Conservation (phyloP, 2,329 filamentous ascomycete species). For the Aspergillus terreus region DNA sequence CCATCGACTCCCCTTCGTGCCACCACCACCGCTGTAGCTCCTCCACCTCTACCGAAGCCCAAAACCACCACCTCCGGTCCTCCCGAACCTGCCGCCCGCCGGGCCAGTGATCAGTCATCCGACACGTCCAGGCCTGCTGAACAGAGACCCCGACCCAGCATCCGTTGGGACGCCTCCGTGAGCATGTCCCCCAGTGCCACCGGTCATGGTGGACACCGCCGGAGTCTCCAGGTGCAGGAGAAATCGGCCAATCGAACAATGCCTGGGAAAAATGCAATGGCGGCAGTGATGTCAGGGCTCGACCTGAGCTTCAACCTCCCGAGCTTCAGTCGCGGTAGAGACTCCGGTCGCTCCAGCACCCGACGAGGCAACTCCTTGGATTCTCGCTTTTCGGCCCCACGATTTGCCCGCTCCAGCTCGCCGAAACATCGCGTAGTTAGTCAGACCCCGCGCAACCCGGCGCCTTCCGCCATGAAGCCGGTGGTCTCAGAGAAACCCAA, state of each 20-base stretch:
- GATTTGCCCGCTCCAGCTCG: constrained; percentile 29
- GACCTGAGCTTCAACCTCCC: constrained; percentile 33
- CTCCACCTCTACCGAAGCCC: constrained; percentile 6
- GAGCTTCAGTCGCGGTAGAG: constrained; percentile 33
- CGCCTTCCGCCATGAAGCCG: constrained; percentile 38
- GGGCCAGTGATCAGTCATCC: constrained; percentile 7
- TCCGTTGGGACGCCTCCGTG: constrained; percentile 16
- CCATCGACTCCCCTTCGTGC: constrained; percentile 6
- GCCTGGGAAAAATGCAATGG: constrained; percentile 42
- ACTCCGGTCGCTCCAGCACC: constrained; percentile 37
- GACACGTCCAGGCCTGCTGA: constrained; percentile 18
- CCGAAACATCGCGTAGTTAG: constrained; percentile 46
- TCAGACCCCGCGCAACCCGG: constrained; percentile 46
- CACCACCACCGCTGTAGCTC: constrained; percentile 16
- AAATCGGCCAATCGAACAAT: constrained; percentile 22
- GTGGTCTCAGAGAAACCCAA: constrained; percentile 57
- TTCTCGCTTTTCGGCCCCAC: constrained; percentile 23
- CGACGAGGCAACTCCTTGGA: constrained; percentile 37
- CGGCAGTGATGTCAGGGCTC: constrained; percentile 41
- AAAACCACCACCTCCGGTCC: constrained; percentile 4
- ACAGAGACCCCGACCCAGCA: constrained; percentile 23
- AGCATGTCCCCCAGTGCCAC: constrained; percentile 15
- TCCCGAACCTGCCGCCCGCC: constrained; percentile 16
- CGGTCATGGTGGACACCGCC: constrained; percentile 34
- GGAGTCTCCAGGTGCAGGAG: constrained; percentile 39